Evolutionary conservation across 1,139 yeast species (phyloP), one percentile per base, ranked within the genome.

Genomic region (Casaregolazyma lundiana): DNA sequence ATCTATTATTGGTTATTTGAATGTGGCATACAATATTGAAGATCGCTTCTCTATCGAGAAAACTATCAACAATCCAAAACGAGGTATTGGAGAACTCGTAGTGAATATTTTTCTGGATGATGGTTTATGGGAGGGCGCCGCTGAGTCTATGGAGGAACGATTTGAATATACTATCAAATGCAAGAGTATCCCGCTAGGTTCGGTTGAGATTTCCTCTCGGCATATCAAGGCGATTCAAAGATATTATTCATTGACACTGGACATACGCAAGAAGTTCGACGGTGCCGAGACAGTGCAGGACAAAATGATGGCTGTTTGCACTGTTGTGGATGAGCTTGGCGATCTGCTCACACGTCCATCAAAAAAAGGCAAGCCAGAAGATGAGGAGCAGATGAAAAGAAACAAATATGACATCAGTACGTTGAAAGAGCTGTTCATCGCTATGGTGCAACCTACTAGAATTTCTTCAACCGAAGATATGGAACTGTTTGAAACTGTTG

Each of bases 31-130:
- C 2, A 77, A 81, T 35, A 76, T 74, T 15, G 63, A 65, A 44
- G 95, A 86, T 58, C 68, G 77, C 46, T 62, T 77, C 24, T 86
- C 95, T 0, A 68, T 78, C 34, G 53, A 77, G 20, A 67, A 87
- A 35, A 73, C 84, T 0, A 56, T 89, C 30, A 75, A 76, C 42
- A 71, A 69, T 44, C 92, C 92, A 0, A 72, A 80, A 30, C 67
- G 84, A 47, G 92, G 95, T 0, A 62, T 88, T n/a, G 97, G 97
- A 0, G 73, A n/a, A n/a, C n/a, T n/a, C n/a, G n/a, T n/a, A n/a
- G n/a, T n/a, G n/a, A n/a, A n/a, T n/a, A n/a, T n/a, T n/a, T n/a
- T n/a, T n/a, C n/a, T n/a, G n/a, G n/a, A n/a, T n/a, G n/a, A n/a
- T n/a, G n/a, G n/a, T n/a, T n/a, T n/a, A n/a, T n/a, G n/a, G n/a